A percentile compares a stretch with the other conserved stretches of the same genome.
Conservation (phyloP, 2,329 filamentous ascomycete species). For the Colletotrichum liriopes region DNA sequence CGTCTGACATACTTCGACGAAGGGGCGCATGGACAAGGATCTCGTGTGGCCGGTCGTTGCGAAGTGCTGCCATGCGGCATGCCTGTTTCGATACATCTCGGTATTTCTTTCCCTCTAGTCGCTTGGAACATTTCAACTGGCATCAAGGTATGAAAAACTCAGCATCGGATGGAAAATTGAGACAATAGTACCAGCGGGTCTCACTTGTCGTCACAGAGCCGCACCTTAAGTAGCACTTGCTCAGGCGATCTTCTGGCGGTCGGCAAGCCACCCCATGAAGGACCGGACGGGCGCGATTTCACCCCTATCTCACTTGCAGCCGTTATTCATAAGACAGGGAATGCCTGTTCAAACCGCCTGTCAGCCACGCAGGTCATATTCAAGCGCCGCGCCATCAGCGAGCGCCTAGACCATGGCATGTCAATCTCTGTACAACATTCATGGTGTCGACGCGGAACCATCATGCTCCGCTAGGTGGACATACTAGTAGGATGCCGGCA, state of each 20-base stretch:
- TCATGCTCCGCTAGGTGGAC: neutral
- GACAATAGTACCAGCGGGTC: slow-evolving; percentile 21
- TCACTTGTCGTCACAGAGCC: slow-evolving; percentile 30
- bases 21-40: neutral
- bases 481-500: neutral
- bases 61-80: neutral
- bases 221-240: slow-evolving; percentile 15
- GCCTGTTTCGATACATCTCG: too few relatives aligned
- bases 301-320: neutral
- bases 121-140: neutral
- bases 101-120: neutral
- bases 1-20: neutral
- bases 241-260: neutral
- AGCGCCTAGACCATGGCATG: slow-evolving; percentile 1
- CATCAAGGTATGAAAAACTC: too few relatives aligned
- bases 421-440: neutral
- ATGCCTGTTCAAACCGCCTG: slow-evolving; percentile 1
- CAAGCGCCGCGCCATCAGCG: neutral
- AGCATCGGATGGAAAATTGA: slow-evolving; percentile 2
- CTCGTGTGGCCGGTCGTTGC: neutral
- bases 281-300: neutral
- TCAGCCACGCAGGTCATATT: neutral
- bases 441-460: neutral
- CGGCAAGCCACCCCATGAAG: slow-evolving; percentile 22
- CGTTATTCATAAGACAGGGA: neutral